phyloP scores from a whole-genome alignment of 305 asterid genomes.

The Solanum hybrid region DNA sequence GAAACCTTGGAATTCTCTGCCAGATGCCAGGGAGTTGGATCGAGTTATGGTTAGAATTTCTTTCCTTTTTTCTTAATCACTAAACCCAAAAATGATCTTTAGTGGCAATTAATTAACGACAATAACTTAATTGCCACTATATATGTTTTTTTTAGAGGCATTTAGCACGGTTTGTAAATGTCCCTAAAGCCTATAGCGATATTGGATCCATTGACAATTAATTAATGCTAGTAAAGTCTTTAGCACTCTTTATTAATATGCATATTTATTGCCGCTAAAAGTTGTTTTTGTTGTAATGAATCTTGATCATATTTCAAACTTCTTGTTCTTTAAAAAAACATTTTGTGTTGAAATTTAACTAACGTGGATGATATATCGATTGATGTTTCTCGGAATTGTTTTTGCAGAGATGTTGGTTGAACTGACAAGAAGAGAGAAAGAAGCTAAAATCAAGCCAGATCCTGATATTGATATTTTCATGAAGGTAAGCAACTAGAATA shows the following conservation, averaged over 20 bases:
- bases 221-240: not conserved
- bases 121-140: not conserved
- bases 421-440: conserved; percentile 41
- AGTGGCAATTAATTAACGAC: not conserved
- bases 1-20: conserved; percentile 40
- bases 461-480: conserved; percentile 46
- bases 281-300: not conserved
- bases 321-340: not conserved
- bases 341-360: not conserved
- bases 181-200: not conserved
- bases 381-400: not conserved
- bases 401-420: conserved; percentile 34
- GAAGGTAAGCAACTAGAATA: conserved; percentile 29
- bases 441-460: conserved; percentile 45
- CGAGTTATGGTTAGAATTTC: conserved; percentile 29
- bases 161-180: not conserved
- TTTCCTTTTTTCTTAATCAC: not conserved
- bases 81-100: not conserved
- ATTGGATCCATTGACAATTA: not conserved
- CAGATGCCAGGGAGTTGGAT: conserved; percentile 36
- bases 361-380: not conserved
- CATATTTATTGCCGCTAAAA: not conserved
- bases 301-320: not conserved
- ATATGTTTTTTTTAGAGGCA: not conserved
- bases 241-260: not conserved